phyloP scores from a whole-genome alignment of 129 eudicot genomes.

The Logfia minima region DNA sequence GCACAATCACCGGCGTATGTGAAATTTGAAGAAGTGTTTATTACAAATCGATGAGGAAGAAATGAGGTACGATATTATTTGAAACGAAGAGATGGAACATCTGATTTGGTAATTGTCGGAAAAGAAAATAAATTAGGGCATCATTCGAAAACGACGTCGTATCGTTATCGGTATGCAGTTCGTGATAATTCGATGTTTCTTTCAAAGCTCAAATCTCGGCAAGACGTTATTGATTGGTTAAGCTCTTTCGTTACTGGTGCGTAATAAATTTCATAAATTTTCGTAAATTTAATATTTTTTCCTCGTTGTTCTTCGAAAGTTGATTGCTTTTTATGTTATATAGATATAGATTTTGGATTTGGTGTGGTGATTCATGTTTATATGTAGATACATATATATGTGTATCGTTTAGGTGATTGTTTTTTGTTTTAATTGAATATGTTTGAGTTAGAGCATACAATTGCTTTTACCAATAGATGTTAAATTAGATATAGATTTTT shows the following conservation, averaged over 20 bases:
- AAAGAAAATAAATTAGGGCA: constrained; percentile 62
- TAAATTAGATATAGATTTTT: too few species aligned
- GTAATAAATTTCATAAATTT: background rate
- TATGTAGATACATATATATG: background rate
- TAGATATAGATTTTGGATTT: background rate
- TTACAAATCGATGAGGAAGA: constrained; percentile 42
- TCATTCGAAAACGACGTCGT: constrained; percentile 6
- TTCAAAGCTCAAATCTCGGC: constrained; percentile 55
- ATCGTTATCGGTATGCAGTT: constrained; percentile 32
- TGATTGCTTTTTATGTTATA: background rate
- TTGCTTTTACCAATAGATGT: background rate
- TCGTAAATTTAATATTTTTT: too few species aligned
- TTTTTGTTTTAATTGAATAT: background rate
- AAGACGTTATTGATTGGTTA: constrained; percentile 65
- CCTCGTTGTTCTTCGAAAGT: background rate
- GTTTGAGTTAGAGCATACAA: background rate
- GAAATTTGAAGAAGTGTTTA: constrained; percentile 64
- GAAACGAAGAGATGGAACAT: constrained; percentile 49
- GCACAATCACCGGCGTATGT: constrained; percentile 27
- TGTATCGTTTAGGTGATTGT: background rate
- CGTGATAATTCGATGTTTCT: constrained; percentile 20
- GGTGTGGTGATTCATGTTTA: background rate
- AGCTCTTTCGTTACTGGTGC: constrained; percentile 56
- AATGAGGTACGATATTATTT: constrained; percentile 58
- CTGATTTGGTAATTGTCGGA: constrained; percentile 71